Conservation (phyloP, 1,139 yeast species). For the Pneumocystis oryctolagi region DNA sequence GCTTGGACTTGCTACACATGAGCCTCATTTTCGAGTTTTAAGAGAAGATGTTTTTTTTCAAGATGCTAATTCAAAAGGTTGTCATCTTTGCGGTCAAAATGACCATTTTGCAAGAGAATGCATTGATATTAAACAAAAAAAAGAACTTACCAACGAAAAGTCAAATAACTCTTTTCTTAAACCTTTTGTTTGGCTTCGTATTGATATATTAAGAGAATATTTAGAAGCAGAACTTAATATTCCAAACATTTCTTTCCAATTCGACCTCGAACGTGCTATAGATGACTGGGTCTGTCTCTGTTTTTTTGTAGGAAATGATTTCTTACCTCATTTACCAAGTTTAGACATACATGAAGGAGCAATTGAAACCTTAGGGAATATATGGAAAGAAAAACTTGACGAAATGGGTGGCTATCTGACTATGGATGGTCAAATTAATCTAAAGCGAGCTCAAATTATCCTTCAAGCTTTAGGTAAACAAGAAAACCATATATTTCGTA, state of each 20-base stretch:
- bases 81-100: constrained; percentile 15
- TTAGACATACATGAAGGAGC: constrained; percentile 91
- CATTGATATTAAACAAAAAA: constrained; percentile 17
- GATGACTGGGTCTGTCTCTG: constrained; percentile 99
- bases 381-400: constrained; percentile 71
- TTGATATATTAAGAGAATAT: constrained; percentile 76
- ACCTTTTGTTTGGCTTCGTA: constrained; percentile 90
- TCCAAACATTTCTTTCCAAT: constrained; percentile 55
- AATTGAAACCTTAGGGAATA: constrained; percentile 59
- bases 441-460: constrained; percentile 60
- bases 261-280: constrained; percentile 84
- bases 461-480: constrained; percentile 50
- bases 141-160: constrained; percentile 37
- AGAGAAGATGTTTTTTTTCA: constrained; percentile 93
- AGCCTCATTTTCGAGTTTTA: constrained; percentile 84
- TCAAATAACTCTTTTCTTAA: constrained; percentile 50
- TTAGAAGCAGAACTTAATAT: constrained; percentile 61
- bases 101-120: constrained; percentile 17
- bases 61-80: constrained; percentile 27
- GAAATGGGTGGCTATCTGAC: constrained; percentile 63
- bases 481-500: constrained; percentile 68
- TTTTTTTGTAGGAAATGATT: constrained; percentile 97
- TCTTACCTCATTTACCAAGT: constrained; percentile 89
- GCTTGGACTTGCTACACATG: constrained; percentile 93
- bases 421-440: constrained; percentile 66